Conservation (phyloP, 768 basidiomycete species). For the Cystobasidium onofrii region DNA sequence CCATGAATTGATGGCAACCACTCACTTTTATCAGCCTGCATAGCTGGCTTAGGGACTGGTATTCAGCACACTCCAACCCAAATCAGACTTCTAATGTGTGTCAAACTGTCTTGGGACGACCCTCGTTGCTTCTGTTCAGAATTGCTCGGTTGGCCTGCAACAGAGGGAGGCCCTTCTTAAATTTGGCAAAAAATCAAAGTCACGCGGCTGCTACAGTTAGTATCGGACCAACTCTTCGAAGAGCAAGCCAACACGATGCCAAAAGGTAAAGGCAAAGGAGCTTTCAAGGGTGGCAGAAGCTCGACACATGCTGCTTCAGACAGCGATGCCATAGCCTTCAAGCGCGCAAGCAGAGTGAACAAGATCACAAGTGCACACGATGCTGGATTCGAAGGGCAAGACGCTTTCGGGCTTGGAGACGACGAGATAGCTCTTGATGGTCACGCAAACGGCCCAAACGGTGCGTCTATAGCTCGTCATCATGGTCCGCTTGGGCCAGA, state of each 20-base stretch:
- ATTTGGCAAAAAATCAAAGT: slow-evolving; percentile 4
- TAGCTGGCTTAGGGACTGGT: background rate
- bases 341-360: slow-evolving; percentile 20
- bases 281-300: slow-evolving; percentile 2
- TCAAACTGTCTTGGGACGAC: background rate
- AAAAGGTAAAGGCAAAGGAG: slow-evolving; percentile 5
- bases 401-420: slow-evolving; percentile 24
- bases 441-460: background rate
- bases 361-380: slow-evolving; percentile 8
- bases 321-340: slow-evolving; percentile 10
- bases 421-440: slow-evolving; percentile 21
- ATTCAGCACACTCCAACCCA: no score
- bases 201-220: no score
- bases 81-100: no score
- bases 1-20: background rate
- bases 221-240: background rate
- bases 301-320: background rate
- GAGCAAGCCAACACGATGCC: background rate
- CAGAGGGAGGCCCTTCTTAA: background rate
- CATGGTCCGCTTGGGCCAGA: background rate
- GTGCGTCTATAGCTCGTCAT: background rate
- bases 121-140: no score
- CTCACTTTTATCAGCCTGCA: slow-evolving; percentile 32
- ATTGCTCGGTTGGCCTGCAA: background rate
- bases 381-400: slow-evolving; percentile 25